A percentile compares a stretch with the other conserved stretches of the same genome.
phyloP scores from a whole-genome alignment of 140 eudicot genomes.

The Senecio squalidus region DNA sequence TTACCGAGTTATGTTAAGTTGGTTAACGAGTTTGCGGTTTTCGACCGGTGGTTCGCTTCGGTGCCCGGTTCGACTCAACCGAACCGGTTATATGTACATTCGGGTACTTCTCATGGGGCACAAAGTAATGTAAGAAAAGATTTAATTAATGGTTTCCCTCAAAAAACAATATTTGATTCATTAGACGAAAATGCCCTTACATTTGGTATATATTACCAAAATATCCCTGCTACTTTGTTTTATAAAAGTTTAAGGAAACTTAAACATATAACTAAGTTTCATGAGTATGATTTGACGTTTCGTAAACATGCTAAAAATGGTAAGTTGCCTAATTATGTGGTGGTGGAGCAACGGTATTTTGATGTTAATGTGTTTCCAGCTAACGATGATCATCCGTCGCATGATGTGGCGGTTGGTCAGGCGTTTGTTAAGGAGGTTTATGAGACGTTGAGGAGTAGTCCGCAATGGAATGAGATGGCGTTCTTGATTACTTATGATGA shows the following conservation, averaged over 20 bases:
- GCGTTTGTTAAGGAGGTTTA: slow-evolving; percentile 94
- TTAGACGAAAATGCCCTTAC: slow-evolving; percentile 67
- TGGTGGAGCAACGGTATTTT: slow-evolving; percentile 84
- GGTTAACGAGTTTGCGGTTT: slow-evolving; percentile 76
- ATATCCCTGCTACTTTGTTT: slow-evolving; percentile 77
- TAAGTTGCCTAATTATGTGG: slow-evolving; percentile 78
- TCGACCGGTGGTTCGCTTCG: slow-evolving; percentile 91
- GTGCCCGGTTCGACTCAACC: slow-evolving; percentile 98
- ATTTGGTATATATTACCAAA: slow-evolving; percentile 90
- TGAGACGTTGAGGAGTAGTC: slow-evolving; percentile 78
- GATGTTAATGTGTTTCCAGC: slow-evolving; percentile 70
- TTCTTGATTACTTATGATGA: slow-evolving; percentile 90
- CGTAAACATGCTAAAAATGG: slow-evolving; percentile 65
- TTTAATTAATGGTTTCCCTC: slow-evolving; percentile 75
- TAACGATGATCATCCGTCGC: slow-evolving; percentile 95
- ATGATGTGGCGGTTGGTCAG: slow-evolving; percentile 90
- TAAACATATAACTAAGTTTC: slow-evolving; percentile 55
- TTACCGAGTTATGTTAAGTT: slow-evolving; percentile 70
- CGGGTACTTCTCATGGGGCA: slow-evolving; percentile 92
- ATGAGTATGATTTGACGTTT: slow-evolving; percentile 51
- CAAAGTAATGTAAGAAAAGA: slow-evolving; percentile 82
- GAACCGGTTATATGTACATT: slow-evolving; percentile 83
- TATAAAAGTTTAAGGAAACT: slow-evolving; percentile 68
- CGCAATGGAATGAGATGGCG: slow-evolving; percentile 95
- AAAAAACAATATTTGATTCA: slow-evolving; percentile 84